Percentiles rank a stretch among this genome's conserved stretches.
Conservation (phyloP, 495 filamentous ascomycete species). For the Tuber umbilicatum region DNA sequence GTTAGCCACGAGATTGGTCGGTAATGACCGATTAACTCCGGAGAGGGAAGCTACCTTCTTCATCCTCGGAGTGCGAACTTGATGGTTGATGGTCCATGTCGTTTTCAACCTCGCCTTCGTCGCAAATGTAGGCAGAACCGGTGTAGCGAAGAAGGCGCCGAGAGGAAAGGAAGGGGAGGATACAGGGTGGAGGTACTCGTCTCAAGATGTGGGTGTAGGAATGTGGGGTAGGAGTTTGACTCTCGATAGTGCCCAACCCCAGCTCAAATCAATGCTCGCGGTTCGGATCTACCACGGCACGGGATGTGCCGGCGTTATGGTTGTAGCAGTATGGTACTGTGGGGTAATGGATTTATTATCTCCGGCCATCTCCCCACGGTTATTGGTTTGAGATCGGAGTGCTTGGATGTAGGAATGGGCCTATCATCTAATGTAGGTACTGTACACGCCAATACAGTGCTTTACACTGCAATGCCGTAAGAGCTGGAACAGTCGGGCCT, state of each 20-base stretch:
- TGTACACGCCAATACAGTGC: too few species aligned
- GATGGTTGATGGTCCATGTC: constrained; percentile 40
- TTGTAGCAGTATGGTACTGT: not conserved
- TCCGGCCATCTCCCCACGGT: not conserved
- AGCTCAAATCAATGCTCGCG: not conserved
- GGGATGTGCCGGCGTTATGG: not conserved
- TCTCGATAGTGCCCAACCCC: not conserved
- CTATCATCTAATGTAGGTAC: not conserved
- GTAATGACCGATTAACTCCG: not conserved
- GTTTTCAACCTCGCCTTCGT: not conserved
- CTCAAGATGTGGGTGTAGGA: not conserved
- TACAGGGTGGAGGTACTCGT: not conserved
- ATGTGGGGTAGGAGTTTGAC: not conserved
- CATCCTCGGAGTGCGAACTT: constrained; percentile 18
- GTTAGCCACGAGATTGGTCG: not conserved
- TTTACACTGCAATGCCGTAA: not conserved
- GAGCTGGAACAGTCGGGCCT: not conserved
- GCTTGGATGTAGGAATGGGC: not conserved
- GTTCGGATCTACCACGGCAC: not conserved
- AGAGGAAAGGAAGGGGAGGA: not conserved
- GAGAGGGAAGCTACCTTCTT: constrained; percentile 15
- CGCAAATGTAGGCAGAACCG: not conserved
- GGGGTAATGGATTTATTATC: not conserved
- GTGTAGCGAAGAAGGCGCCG: not conserved
- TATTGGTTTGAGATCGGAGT: not conserved